phyloP scores from a whole-genome alignment of 2,329 filamentous ascomycete genomes.

The Sarocladium strictum region DNA sequence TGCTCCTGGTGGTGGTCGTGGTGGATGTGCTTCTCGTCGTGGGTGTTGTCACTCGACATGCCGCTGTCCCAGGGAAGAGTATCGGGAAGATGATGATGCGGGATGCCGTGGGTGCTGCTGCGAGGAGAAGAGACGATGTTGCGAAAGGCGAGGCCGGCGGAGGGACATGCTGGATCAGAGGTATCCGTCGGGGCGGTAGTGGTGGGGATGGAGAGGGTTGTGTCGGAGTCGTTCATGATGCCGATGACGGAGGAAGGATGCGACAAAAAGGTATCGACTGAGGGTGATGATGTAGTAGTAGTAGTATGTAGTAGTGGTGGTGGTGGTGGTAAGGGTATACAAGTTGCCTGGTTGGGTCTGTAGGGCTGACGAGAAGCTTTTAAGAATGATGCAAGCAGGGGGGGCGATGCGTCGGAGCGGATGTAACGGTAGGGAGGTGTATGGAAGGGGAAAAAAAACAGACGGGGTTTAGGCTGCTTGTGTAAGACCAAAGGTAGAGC shows the following conservation, averaged over 20 bases:
- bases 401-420: neutral
- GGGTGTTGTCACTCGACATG: neutral
- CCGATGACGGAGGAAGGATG: neutral
- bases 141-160: conserved; percentile 2
- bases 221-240: conserved; percentile 19
- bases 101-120: conserved; percentile 2
- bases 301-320: neutral
- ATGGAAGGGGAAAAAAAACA: neutral
- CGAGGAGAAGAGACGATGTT: conserved; percentile 4
- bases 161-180: conserved; percentile 20
- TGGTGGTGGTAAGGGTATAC: neutral
- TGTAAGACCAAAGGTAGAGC: neutral
- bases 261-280: neutral
- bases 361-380: neutral
- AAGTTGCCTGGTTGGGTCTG: neutral
- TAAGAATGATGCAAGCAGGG: neutral
- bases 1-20: neutral
- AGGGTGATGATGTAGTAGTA: too few species aligned
- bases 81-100: neutral
- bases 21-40: conserved; percentile 1
- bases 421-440: neutral
- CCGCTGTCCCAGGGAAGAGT: conserved; percentile 2
- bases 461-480: neutral
- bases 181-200: conserved; percentile 26
- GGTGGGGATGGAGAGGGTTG: conserved; percentile 24